These are phyloP conservation scores for Pterocarpus santalinus DNA, from an alignment of 306 rosid species.

Conservation along the genomic window DNA sequence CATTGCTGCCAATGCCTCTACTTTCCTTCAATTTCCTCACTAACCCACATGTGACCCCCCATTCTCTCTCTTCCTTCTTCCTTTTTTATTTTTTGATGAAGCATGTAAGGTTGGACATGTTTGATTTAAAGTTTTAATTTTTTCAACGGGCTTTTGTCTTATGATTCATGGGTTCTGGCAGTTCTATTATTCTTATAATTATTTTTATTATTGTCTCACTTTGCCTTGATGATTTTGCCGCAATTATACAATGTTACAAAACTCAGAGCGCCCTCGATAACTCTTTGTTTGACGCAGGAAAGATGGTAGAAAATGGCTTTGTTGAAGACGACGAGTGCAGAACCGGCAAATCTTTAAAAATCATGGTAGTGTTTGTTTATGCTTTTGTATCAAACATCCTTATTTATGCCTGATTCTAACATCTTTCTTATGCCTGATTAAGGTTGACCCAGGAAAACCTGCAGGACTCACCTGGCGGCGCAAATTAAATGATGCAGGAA, in stretches of 20 bases:
- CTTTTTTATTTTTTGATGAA: background rate
- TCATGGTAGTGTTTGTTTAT: conserved; percentile 53
- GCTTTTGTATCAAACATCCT: conserved; percentile 1
- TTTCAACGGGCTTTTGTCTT: conserved; percentile 4
- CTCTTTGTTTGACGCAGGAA: conserved; percentile 47
- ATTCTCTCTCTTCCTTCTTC: no score
- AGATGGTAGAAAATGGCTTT: conserved; percentile 52
- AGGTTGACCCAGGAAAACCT: conserved; percentile 76
- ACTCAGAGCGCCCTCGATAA: background rate
- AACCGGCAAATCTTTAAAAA: conserved; percentile 40
- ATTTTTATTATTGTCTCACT: background rate
- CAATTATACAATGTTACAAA: background rate
- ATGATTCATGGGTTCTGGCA: background rate
- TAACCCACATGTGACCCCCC: background rate
- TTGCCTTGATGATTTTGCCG: conserved; percentile 8
- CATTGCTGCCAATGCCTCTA: background rate
- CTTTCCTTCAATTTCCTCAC: background rate
- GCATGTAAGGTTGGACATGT: background rate
- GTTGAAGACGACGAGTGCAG: conserved; percentile 53
- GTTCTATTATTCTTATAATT: background rate
- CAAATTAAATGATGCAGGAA: conserved; percentile 59
- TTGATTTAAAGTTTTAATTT: background rate
- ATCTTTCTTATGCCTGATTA: conserved; percentile 25
- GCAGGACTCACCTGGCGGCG: conserved; percentile 85
- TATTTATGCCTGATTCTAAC: conserved; percentile 28